Conservation (phyloP, 2,329 filamentous ascomycete species). For the Ophiostoma populinum region DNA sequence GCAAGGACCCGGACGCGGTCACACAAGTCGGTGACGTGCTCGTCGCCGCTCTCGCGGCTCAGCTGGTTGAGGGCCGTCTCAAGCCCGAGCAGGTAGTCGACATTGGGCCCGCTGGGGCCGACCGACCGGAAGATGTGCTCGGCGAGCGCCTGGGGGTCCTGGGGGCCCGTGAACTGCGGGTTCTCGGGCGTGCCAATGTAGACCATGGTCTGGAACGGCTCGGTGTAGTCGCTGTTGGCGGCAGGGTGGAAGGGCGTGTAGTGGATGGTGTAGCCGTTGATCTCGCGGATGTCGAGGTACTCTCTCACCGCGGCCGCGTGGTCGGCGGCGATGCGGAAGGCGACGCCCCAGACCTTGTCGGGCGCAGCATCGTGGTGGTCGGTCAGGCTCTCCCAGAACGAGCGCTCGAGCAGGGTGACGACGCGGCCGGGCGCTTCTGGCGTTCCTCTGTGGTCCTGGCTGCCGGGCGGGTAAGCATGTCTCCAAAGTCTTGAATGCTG, state of each 20-base stretch:
- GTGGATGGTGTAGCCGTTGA: slow-evolving; percentile 93
- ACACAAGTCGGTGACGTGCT: slow-evolving; percentile 71
- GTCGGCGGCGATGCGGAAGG: slow-evolving; percentile 62
- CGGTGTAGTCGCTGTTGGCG: slow-evolving; percentile 17
- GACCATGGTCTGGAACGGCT: slow-evolving; percentile 45
- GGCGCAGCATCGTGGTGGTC: slow-evolving; percentile 44
- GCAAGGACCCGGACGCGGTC: slow-evolving; percentile 39
- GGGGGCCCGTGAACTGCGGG: slow-evolving; percentile 74
- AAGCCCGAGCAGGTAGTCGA: slow-evolving; percentile 71
- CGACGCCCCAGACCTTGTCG: slow-evolving; percentile 73
- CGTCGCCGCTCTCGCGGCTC: slow-evolving; percentile 61
- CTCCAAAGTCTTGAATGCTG: too few relatives aligned
- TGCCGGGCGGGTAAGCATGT: too few relatives aligned
- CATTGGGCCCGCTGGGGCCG: slow-evolving; percentile 79
- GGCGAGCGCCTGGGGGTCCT: slow-evolving; percentile 62
- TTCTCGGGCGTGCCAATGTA: slow-evolving; percentile 94
- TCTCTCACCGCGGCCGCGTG: slow-evolving; percentile 63
- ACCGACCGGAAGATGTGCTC: slow-evolving; percentile 59
- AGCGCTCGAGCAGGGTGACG: slow-evolving; percentile 74
- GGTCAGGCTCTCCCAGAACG: slow-evolving; percentile 66
- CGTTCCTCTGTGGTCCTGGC: slow-evolving; percentile 88
- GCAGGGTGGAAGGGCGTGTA: slow-evolving; percentile 67
- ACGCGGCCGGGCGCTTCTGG: slow-evolving; percentile 76
- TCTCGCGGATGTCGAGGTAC: slow-evolving; percentile 91
- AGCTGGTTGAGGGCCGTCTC: slow-evolving; percentile 58